These are phyloP conservation scores for Suillus ampliporus DNA, from an alignment of 768 basidiomycete genomes.

Conservation along the genomic window DNA sequence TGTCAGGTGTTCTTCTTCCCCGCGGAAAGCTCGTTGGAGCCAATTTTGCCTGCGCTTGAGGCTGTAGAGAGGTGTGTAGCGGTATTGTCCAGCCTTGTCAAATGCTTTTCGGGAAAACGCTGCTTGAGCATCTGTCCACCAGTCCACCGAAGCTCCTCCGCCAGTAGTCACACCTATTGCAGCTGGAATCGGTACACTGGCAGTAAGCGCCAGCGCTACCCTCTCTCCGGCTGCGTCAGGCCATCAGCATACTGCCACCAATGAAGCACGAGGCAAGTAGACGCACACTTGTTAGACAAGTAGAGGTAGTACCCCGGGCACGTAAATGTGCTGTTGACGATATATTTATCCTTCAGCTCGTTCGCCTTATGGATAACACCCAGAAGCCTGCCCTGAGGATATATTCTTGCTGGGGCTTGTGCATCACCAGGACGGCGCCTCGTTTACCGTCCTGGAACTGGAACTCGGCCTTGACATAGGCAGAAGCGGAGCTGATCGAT, in stretches of 20 bases:
- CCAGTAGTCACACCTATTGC: slow-evolving; percentile 18
- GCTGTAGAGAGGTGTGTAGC: slow-evolving; percentile 33
- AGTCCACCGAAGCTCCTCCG: slow-evolving; percentile 16
- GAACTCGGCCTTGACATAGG: slow-evolving; percentile 41
- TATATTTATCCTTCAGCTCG: slow-evolving; percentile 32
- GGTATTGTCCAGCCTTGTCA: slow-evolving; percentile 25
- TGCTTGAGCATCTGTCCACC: slow-evolving; percentile 28
- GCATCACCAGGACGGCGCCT: slow-evolving; percentile 42
- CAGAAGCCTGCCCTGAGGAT: slow-evolving; percentile 30
- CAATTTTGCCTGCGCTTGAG: slow-evolving; percentile 23
- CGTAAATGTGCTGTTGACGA: slow-evolving; percentile 36
- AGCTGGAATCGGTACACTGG: slow-evolving; percentile 15
- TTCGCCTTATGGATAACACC: slow-evolving; percentile 28
- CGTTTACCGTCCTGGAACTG: slow-evolving; percentile 36
- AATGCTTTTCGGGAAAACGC: slow-evolving; percentile 29
- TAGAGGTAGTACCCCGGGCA: slow-evolving; percentile 44
- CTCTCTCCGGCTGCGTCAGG: slow-evolving; percentile 26
- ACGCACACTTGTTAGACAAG: slow-evolving; percentile 30
- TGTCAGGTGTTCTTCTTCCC: not conserved
- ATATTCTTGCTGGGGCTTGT: slow-evolving; percentile 27
- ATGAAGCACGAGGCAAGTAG: not conserved
- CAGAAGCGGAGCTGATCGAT: slow-evolving; percentile 20
- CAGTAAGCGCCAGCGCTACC: slow-evolving; percentile 28
- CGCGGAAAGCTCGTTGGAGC: slow-evolving; percentile 16
- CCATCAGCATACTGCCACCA: slow-evolving; percentile 9